A percentile compares a stretch with the other conserved stretches of the same genome.
Evolutionary conservation across 345 rosid species (phyloP).

Genomic region (Moringa oleifera): DNA sequence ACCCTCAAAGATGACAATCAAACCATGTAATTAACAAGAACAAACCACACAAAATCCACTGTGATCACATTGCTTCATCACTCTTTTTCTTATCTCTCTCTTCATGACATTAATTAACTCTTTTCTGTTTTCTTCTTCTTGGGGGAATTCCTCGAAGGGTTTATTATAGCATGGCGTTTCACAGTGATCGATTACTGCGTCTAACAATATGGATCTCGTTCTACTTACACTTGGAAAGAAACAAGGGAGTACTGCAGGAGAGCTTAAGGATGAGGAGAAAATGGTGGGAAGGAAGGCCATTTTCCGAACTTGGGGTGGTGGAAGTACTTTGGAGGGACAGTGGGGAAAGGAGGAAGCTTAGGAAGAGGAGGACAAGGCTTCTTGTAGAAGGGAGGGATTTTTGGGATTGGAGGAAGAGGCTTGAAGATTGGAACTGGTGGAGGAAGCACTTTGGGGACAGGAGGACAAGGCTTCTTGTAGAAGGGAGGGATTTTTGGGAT

Average conservation of each 20-base stretch:
- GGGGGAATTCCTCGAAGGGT: neutral
- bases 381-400: neutral
- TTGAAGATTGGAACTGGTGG: slow-evolving; percentile 26
- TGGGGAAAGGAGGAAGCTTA: slow-evolving; percentile 44
- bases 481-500: neutral
- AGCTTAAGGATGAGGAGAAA: slow-evolving; percentile 20
- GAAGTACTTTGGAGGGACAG: slow-evolving; percentile 40
- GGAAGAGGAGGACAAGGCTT: slow-evolving; percentile 19
- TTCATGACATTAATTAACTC: neutral
- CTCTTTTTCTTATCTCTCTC: neutral
- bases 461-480: slow-evolving; percentile 24
- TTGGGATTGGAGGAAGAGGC: slow-evolving; percentile 9
- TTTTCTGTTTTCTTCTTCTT: too few relatives aligned
- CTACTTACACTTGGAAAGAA: neutral
- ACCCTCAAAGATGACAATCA: too few relatives aligned
- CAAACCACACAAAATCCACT: neutral
- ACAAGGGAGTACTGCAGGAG: neutral
- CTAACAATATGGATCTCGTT: too few relatives aligned
- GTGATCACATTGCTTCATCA: neutral
- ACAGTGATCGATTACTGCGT: neutral
- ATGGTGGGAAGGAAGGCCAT: slow-evolving; percentile 40
- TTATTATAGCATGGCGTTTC: neutral
- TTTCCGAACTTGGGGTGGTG: slow-evolving; percentile 46
- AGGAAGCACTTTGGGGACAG: slow-evolving; percentile 23
- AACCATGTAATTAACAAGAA: neutral